Percentiles rank a stretch among this genome's conserved stretches.
Evolutionary conservation across 73 alveolate species (phyloP).

Genomic region (Paramecium biaurelia): DNA sequence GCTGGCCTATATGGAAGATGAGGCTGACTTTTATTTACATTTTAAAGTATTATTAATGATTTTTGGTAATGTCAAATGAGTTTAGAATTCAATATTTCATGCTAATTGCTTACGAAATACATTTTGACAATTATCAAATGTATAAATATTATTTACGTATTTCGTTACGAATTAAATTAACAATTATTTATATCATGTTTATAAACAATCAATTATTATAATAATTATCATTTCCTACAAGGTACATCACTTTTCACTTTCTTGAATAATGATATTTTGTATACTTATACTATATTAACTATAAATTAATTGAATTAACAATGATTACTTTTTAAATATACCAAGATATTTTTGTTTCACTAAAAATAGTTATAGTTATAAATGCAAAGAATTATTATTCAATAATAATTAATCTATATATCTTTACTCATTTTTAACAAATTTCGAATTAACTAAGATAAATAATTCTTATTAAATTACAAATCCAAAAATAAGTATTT

Average conservation of each 20-base stretch:
- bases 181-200: neutral
- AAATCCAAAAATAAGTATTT: too few relatives aligned
- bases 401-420: too few relatives aligned
- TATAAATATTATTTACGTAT: neutral
- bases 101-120: neutral
- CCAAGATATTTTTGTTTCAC: neutral
- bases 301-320: neutral
- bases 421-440: too few relatives aligned
- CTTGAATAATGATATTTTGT: neutral
- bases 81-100: neutral
- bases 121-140: neutral
- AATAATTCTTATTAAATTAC: too few relatives aligned
- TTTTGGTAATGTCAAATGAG: neutral
- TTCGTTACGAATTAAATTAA: neutral
- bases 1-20: constrained; percentile 2
- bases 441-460: neutral
- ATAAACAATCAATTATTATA: neutral
- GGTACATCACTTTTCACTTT: neutral
- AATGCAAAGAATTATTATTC: neutral
- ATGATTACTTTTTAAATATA: too few relatives aligned
- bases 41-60: neutral
- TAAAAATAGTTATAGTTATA: neutral
- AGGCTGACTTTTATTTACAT: constrained; percentile 7
- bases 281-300: neutral
- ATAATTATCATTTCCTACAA: neutral